A percentile compares a stretch with the other conserved stretches of the same genome.
phyloP scores from a whole-genome alignment of 2,329 filamentous ascomycete species.

The Pseudogymnoascus sp. region DNA sequence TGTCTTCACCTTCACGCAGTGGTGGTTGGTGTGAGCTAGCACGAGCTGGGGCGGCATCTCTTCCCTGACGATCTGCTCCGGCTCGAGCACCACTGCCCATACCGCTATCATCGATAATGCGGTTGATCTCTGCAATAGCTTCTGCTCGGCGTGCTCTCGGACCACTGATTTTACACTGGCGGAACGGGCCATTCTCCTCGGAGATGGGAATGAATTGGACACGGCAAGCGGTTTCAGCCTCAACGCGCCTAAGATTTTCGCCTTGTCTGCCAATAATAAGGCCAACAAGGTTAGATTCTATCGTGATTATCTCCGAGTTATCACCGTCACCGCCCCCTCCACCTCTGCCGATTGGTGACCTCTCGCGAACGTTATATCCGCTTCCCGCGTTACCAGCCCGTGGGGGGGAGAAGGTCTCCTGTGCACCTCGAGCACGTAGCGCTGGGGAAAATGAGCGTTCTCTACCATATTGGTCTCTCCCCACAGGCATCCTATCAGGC shows the following conservation, averaged over 20 bases:
- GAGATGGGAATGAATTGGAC: conserved; percentile 81
- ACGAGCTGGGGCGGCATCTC: conserved; percentile 24
- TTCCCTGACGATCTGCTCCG: conserved; percentile 31
- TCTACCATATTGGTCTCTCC: conserved; percentile 50
- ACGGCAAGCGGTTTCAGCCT: conserved; percentile 71
- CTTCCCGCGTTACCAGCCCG: conserved; percentile 36
- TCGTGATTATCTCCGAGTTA: conserved; percentile 72
- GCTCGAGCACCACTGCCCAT: conserved; percentile 45
- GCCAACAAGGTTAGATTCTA: conserved; percentile 80
- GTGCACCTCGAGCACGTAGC: conserved; percentile 42
- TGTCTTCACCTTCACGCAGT: conserved; percentile 72
- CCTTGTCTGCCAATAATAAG: conserved; percentile 86
- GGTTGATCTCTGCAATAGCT: conserved; percentile 75
- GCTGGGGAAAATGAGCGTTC: conserved; percentile 68
- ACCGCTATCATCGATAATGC: conserved; percentile 80
- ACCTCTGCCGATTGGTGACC: conserved; percentile 46
- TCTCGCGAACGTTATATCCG: conserved; percentile 39
- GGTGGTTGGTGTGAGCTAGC: conserved; percentile 35
- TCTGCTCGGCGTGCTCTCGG: conserved; percentile 61
- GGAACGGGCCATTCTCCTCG: conserved; percentile 61
- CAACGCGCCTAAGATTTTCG: conserved; percentile 79
- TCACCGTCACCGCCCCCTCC: conserved; percentile 44
- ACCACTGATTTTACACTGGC: conserved; percentile 81
- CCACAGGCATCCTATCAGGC: conserved; percentile 47
- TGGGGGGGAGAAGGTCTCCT: conserved; percentile 53